These are phyloP conservation scores for Scutellaria minor DNA, from an alignment of 257 asterid genomes.

Conservation along the genomic window DNA sequence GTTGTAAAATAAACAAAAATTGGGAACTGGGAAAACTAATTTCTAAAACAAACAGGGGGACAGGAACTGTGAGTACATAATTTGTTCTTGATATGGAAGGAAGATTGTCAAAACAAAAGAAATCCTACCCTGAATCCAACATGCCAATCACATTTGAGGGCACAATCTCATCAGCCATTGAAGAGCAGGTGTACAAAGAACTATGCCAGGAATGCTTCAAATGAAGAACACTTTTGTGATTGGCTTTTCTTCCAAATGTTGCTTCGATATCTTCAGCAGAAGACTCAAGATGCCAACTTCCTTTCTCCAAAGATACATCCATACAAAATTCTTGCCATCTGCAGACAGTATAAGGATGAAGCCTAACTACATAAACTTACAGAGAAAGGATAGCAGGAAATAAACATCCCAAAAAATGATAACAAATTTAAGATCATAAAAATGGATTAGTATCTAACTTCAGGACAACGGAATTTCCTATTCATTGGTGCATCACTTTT, in stretches of 20 bases:
- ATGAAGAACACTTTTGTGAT: conserved; percentile 30
- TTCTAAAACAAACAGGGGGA: too few species aligned
- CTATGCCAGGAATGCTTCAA: conserved; percentile 34
- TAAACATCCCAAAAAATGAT: conserved; percentile 2
- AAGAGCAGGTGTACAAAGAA: conserved; percentile 38
- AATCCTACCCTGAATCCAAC: conserved; percentile 48
- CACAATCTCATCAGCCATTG: conserved; percentile 35
- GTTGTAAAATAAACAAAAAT: too few species aligned
- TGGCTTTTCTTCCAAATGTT: conserved; percentile 35
- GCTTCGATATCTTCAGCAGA: conserved; percentile 36
- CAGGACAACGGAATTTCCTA: too few species aligned
- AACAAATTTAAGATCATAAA: background rate
- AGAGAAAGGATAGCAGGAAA: background rate
- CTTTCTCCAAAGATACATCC: conserved; percentile 82
- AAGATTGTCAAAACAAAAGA: background rate
- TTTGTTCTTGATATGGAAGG: conserved; percentile 6
- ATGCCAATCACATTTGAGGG: conserved; percentile 39
- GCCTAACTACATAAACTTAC: background rate
- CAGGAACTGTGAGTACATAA: background rate
- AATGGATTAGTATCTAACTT: conserved; percentile 7
- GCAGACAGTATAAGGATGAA: conserved; percentile 39
- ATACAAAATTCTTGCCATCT: conserved; percentile 85
- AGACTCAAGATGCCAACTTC: conserved; percentile 68
- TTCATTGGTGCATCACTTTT: conserved; percentile 2
- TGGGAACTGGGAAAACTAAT: too few species aligned